phyloP scores from a whole-genome alignment of 371 early-diverging fungal genomes.

The Sporodiniella umbellata region DNA sequence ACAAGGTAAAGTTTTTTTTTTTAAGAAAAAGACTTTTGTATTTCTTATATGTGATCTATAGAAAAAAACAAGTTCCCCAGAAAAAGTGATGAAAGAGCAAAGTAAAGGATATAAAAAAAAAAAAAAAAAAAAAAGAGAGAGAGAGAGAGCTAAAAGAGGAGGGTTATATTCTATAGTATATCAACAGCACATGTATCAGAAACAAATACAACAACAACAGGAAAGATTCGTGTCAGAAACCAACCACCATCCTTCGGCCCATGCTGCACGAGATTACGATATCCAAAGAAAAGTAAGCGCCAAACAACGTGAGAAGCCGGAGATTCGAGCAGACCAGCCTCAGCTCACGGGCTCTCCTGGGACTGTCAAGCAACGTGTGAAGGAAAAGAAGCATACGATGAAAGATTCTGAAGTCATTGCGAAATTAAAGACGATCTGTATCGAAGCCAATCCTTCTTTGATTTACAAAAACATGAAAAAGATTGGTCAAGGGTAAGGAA shows the following conservation, averaged over 20 bases:
- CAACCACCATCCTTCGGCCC: constrained; percentile 16
- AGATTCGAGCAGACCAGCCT: constrained; percentile 34
- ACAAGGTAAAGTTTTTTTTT: constrained; percentile 1
- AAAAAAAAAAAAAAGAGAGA: not conserved
- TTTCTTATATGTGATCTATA: not conserved
- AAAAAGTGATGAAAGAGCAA: not conserved
- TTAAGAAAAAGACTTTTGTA: not conserved
- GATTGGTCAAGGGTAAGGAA: constrained; percentile 87
- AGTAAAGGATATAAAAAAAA: not conserved
- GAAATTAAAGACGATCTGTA: constrained; percentile 84
- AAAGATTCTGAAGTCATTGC: constrained; percentile 78
- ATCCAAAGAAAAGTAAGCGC: constrained; percentile 43
- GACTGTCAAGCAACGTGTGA: constrained; percentile 44
- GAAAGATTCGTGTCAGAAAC: constrained; percentile 6
- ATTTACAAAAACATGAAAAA: constrained; percentile 80
- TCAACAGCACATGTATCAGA: constrained; percentile 17
- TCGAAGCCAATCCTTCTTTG: constrained; percentile 82
- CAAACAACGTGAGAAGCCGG: constrained; percentile 51
- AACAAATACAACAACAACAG: constrained; percentile 12
- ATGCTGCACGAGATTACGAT: constrained; percentile 46
- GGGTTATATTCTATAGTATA: constrained; percentile 20
- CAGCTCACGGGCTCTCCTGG: constrained; percentile 38
- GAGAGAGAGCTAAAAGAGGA: too few species aligned
- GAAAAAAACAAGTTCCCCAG: not conserved
- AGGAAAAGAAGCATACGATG: constrained; percentile 41